These are phyloP conservation scores for Scytalidium lignicola DNA, from an alignment of 2,329 filamentous ascomycete species.

Conservation along the genomic window DNA sequence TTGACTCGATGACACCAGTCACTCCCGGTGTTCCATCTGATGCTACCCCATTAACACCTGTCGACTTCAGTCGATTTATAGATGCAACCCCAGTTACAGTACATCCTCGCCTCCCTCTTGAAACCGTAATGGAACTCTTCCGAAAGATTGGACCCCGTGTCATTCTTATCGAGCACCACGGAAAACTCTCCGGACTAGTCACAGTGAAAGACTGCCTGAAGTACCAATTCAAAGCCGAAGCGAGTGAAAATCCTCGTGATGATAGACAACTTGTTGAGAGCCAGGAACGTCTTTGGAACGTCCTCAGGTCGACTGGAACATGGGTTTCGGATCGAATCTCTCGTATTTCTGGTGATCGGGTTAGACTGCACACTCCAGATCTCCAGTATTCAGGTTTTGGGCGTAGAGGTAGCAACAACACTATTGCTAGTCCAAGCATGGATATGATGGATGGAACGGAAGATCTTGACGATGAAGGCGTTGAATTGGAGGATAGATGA, in stretches of 20 bases:
- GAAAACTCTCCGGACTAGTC: slow-evolving; percentile 75
- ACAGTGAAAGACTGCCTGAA: slow-evolving; percentile 97
- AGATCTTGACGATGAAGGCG: slow-evolving; percentile 38
- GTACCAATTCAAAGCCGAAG: slow-evolving; percentile 95
- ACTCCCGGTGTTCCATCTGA: slow-evolving; percentile 32
- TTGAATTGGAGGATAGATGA: slow-evolving; percentile 35
- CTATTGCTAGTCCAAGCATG: slow-evolving; percentile 21
- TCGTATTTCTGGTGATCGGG: slow-evolving; percentile 49
- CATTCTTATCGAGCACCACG: slow-evolving; percentile 87
- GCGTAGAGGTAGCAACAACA: slow-evolving; percentile 23
- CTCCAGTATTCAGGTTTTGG: slow-evolving; percentile 30
- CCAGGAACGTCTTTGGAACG: slow-evolving; percentile 62
- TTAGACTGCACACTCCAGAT: slow-evolving; percentile 38
- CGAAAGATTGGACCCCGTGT: slow-evolving; percentile 95
- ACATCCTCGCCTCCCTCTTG: slow-evolving; percentile 83
- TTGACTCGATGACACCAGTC: slow-evolving; percentile 16
- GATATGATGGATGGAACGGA: slow-evolving; percentile 48
- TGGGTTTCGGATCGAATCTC: slow-evolving; percentile 57
- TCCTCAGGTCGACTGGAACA: slow-evolving; percentile 45
- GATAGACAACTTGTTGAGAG: slow-evolving; percentile 44
- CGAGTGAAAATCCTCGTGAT: slow-evolving; percentile 67
- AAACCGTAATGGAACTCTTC: slow-evolving; percentile 98
- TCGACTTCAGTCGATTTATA: slow-evolving; percentile 84
- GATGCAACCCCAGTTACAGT: slow-evolving; percentile 86
- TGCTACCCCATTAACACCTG: slow-evolving; percentile 49